Conservation (phyloP, 345 rosid genomes). For the Xanthoceras sorbifolium region DNA sequence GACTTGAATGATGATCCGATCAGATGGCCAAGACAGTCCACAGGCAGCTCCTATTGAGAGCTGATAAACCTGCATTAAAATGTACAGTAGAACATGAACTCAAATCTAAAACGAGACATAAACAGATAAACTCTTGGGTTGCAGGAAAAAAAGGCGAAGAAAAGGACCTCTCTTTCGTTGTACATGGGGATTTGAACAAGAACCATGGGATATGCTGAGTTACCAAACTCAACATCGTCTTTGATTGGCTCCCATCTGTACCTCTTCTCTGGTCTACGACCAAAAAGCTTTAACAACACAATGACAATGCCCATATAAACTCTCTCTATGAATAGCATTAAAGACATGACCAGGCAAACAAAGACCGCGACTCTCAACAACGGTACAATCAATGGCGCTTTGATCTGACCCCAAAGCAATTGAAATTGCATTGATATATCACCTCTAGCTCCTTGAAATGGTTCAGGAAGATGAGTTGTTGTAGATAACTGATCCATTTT, state of each 20-base stretch:
- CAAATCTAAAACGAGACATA: not conserved
- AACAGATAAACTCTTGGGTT: not conserved
- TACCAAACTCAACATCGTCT: constrained; percentile 86
- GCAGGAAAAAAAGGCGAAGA: not conserved
- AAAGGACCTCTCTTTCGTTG: constrained; percentile 86
- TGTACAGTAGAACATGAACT: not conserved
- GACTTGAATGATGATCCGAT: constrained; percentile 81
- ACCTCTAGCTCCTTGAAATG: constrained; percentile 51
- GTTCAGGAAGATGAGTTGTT: constrained; percentile 40
- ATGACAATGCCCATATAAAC: constrained; percentile 86
- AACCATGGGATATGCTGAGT: constrained; percentile 82
- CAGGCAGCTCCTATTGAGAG: constrained; percentile 94
- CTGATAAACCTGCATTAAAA: constrained; percentile 65
- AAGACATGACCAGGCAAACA: constrained; percentile 78
- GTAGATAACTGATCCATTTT: constrained; percentile 51
- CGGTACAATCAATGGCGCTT: constrained; percentile 85
- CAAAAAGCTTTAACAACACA: constrained; percentile 63
- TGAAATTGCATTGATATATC: constrained; percentile 56
- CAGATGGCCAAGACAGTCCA: constrained; percentile 97
- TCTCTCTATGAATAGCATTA: constrained; percentile 87
- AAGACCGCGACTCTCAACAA: constrained; percentile 55
- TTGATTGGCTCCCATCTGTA: constrained; percentile 82
- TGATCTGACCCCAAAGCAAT: constrained; percentile 65
- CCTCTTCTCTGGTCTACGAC: constrained; percentile 78
- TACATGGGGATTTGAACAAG: constrained; percentile 97